Evolutionary conservation across 202 grass and related monocot genomes (phyloP).

Genomic region (Setaria italica): DNA sequence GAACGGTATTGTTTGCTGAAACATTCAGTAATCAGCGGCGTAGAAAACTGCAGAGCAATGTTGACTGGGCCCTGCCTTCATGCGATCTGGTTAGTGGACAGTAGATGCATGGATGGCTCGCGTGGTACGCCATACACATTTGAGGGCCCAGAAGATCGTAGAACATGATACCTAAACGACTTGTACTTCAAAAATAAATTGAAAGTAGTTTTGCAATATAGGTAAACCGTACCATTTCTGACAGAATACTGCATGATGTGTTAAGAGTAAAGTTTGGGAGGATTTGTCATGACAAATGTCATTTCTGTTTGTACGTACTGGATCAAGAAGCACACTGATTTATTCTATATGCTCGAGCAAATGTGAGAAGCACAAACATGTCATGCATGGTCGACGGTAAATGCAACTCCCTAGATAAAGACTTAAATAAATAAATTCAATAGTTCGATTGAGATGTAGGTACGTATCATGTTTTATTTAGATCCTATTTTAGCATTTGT

Average conservation of each 20-base stretch:
- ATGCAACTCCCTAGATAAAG: neutral
- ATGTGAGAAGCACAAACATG: neutral
- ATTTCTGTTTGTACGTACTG: neutral
- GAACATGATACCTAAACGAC: neutral
- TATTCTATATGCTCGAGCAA: neutral
- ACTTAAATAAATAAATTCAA: neutral
- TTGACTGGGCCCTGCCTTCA: neutral
- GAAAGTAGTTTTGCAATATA: neutral
- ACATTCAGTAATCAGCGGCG: neutral
- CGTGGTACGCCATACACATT: neutral
- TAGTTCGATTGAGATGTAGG: no score
- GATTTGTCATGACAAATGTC: neutral
- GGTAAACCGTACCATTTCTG: neutral
- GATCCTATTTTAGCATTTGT: no score
- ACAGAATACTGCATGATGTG: neutral
- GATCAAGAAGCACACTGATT: constrained; percentile 1
- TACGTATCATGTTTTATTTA: no score
- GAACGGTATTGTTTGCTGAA: neutral
- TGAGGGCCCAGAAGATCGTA: neutral
- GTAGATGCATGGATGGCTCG: neutral
- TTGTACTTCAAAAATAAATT: neutral
- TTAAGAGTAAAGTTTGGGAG: no score
- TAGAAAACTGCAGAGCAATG: neutral
- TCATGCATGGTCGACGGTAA: neutral
- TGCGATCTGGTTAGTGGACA: neutral